A percentile compares a stretch with the other conserved stretches of the same genome.
These are phyloP conservation scores for Paracamarosporium sp. DNA, from an alignment of 2,329 filamentous ascomycete species.

Conservation along the genomic window DNA sequence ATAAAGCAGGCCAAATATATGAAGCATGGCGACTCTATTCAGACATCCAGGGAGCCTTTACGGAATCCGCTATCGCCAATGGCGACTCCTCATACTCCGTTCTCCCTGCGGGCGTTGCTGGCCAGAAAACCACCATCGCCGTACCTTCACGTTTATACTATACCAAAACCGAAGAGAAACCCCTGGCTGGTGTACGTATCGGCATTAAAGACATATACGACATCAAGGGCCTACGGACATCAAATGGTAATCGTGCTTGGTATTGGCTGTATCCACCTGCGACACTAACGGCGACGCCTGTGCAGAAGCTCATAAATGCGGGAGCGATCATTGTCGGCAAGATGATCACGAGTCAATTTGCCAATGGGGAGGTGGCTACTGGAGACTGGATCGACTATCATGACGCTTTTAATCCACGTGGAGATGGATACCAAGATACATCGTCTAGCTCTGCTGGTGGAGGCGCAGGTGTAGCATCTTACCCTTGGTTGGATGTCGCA, in stretches of 20 bases:
- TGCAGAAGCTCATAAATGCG: conserved; percentile 64
- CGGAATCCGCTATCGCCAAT: conserved; percentile 52
- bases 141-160: conserved; percentile 69
- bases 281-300: conserved; percentile 56
- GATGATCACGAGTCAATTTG: conserved; percentile 55
- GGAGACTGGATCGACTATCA: conserved; percentile 59
- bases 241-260: conserved; percentile 66
- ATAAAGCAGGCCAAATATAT: conserved; percentile 53
- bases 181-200: conserved; percentile 66
- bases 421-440: conserved; percentile 52
- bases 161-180: conserved; percentile 59
- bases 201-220: conserved; percentile 70
- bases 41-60: conserved; percentile 58
- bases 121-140: conserved; percentile 54
- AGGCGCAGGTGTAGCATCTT: conserved; percentile 51
- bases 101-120: conserved; percentile 52
- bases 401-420: conserved; percentile 49
- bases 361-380: conserved; percentile 55
- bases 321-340: conserved; percentile 62
- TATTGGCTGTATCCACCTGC: conserved; percentile 58
- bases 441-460: conserved; percentile 54
- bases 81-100: conserved; percentile 51
- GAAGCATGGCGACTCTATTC: conserved; percentile 59
- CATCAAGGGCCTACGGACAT: conserved; percentile 63
- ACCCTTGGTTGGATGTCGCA: conserved; percentile 56